Base-by-base conservation (phyloP, 352 stramenopile species). In the Peronospora destructor region DNA sequence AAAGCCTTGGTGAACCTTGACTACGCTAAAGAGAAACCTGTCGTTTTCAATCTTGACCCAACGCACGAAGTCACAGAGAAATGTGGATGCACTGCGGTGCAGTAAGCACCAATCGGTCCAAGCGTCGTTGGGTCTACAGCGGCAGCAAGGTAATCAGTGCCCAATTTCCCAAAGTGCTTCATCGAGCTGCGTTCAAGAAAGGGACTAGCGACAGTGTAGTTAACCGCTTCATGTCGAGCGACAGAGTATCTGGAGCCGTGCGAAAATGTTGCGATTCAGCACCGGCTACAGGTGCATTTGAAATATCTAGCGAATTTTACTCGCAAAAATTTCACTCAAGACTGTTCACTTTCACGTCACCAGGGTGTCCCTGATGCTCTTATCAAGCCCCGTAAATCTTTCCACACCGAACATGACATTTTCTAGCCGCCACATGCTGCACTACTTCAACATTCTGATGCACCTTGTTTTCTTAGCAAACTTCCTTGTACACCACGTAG, bases 121-220 rank as follows among this genome's bases (percentile, higher is more conserved):
- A 1, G 59, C 57, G 6, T 62, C 59, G 0, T 54, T 21, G 13
- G 41, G 33, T 64, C 0, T 52, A 68, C 37, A 58, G 19, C 2
- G 49, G 84, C 36, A 70, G n/a, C 26, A 54, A 0, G 71, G 68
- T 3, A 61, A 82, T 46, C 71, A 84, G 23, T 71, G 73, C 44
- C 84, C 65, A 82, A 56, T 65, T 87, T 47, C 79, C 64, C 0
- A 65, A 85, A 21, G 45, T 87, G 13, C 59, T 86, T 19, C 47
- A 55, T 19, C 68, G 73, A 29, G 72, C 73, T 4, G 73, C 78
- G 47, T 76, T 61, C 45, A 63, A 7, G 36, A 42, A 42, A n/a
- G 9, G 4, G 21, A 12, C 21, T n/a, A 42, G 16, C 16, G 43
- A 52, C 9, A 21, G 26, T 1, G 47, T 53, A 2, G 16, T 40